Evolutionary conservation across 2,329 filamentous ascomycete genomes (phyloP), one percentile per base, ranked within the genome.

Genomic region (Westerdykella aurantiaca): DNA sequence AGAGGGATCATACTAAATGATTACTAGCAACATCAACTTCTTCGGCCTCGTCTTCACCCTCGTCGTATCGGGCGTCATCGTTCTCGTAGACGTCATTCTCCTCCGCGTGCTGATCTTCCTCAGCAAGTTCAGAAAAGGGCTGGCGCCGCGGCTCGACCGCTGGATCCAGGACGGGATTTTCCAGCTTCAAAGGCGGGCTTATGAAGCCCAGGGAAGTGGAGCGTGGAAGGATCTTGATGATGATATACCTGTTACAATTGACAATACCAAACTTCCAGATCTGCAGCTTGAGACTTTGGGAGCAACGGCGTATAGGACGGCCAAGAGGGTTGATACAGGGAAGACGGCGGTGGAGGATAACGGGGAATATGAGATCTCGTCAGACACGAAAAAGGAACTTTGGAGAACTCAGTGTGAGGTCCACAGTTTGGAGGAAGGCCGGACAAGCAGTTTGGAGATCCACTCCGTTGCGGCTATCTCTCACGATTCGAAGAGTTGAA

Each of bases 141-240:
- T 61, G 7, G 49, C 49, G 1, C 56, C 55, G 0, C 47, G 52
- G 13, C 51, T 59, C 31, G 56, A 56, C 5, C 45, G 56, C 21
- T 59, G 57, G 57, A 51, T 58, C 13, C 55, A 59, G 42, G 56
- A 61, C 29, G 57, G 57, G 11, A 34, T 61, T 1, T 55, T 53
- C 39, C 56, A 61, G 17, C 43, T 59, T 1, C 57, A 61, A 34
- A 48, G 55, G 4, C 47, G 57, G n/a, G 57, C 53, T 1, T 55
- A 56, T 41, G 55, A 59, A 33, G 52, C 47, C 9, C 41, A 52
- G 34, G 48, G 45, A 6, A 43, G 53, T 6, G 46, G 47, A 4
- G 6, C 3, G 1, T 57, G 55, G 55, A 35, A 44, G 0, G 39
- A 49, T 39, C 22, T 56, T 12, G 51, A 52, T 5, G 45, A 51